These are phyloP conservation scores for Moricandia moricandioides DNA, from an alignment of 345 rosid genomes.

Conservation along the genomic window DNA sequence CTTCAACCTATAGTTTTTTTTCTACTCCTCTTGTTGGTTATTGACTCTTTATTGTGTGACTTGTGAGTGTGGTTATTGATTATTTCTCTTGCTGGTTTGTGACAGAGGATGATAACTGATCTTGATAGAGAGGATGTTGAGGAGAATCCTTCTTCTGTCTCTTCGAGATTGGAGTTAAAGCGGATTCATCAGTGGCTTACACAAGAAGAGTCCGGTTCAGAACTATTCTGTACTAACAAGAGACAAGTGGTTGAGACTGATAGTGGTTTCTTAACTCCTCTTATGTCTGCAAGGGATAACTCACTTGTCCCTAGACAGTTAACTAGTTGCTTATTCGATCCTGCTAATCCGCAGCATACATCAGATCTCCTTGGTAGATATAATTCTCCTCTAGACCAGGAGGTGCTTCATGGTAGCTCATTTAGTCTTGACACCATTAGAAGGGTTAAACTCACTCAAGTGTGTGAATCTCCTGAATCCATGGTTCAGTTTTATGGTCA, in stretches of 20 bases:
- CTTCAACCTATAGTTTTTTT: background rate
- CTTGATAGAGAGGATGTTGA: slow-evolving; percentile 1
- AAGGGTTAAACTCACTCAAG: slow-evolving; percentile 54
- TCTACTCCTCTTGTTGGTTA: background rate
- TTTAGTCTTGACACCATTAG: slow-evolving; percentile 49
- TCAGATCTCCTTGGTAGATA: slow-evolving; percentile 42
- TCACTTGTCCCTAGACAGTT: slow-evolving; percentile 53
- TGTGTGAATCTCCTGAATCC: slow-evolving; percentile 47
- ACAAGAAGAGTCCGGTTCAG: slow-evolving; percentile 44
- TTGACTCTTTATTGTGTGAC: background rate
- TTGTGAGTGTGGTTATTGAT: background rate
- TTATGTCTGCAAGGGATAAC: slow-evolving; percentile 50
- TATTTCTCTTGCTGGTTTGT: background rate
- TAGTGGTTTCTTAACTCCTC: slow-evolving; percentile 21
- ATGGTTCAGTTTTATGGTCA: slow-evolving; percentile 23
- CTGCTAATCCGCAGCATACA: slow-evolving; percentile 49
- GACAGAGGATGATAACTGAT: slow-evolving; percentile 19
- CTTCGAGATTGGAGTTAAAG: slow-evolving; percentile 37
- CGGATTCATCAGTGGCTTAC: slow-evolving; percentile 65
- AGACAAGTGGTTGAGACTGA: slow-evolving; percentile 56
- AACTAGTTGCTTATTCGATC: slow-evolving; percentile 46
- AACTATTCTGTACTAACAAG: slow-evolving; percentile 57
- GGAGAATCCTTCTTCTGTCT: slow-evolving; percentile 7
- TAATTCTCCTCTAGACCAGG: slow-evolving; percentile 34
- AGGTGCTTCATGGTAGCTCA: slow-evolving; percentile 47